phyloP scores from a whole-genome alignment of 306 rosid genomes.

The Lablab purpureus region DNA sequence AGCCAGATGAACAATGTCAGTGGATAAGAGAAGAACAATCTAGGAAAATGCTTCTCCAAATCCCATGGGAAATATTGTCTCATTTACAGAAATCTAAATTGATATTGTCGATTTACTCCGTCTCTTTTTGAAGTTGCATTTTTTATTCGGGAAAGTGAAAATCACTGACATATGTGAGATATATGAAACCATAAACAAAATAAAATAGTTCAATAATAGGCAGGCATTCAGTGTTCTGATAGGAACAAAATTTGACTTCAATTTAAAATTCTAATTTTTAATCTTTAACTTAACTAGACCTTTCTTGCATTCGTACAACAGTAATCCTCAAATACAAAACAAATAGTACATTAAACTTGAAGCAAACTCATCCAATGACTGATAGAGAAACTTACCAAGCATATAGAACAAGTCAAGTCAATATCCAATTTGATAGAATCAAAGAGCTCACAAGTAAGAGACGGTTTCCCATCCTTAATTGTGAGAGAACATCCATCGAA shows the following conservation, averaged over 20 bases:
- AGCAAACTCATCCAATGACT: neutral
- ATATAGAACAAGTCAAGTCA: slow-evolving; percentile 91
- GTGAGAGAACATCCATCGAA: slow-evolving; percentile 78
- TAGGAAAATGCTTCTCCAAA: neutral
- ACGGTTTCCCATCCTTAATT: slow-evolving; percentile 77
- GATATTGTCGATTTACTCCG: slow-evolving; percentile 4
- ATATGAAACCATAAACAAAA: neutral
- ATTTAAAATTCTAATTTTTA: neutral
- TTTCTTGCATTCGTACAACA: neutral
- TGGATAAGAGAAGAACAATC: slow-evolving; percentile 12
- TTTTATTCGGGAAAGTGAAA: neutral
- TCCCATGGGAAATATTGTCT: neutral
- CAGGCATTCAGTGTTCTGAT: neutral
- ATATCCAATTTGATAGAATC: slow-evolving; percentile 83
- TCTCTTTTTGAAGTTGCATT: too few relatives aligned
- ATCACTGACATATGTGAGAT: neutral
- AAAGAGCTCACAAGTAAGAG: slow-evolving; percentile 81
- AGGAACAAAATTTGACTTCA: slow-evolving; percentile 1
- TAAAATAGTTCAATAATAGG: neutral
- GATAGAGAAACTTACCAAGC: slow-evolving; percentile 72
- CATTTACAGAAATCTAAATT: neutral
- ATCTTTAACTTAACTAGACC: neutral
- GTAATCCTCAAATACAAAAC: neutral
- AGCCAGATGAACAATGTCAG: neutral
- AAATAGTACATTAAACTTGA: neutral